phyloP scores from a whole-genome alignment of 192 early-diverging fungal genomes.

The Spizellomyces punctatus region DNA sequence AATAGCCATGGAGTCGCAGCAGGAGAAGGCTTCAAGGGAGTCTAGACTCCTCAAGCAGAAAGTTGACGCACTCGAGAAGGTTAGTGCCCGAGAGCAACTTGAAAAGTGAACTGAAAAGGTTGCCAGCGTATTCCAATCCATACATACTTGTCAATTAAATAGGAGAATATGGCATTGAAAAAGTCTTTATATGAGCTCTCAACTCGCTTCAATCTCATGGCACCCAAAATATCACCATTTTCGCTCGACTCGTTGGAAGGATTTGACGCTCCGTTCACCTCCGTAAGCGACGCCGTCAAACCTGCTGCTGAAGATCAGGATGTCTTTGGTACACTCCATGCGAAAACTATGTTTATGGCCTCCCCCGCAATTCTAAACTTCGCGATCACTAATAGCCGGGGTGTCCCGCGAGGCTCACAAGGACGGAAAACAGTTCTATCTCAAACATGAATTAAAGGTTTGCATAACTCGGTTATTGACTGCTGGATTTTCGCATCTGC shows the following conservation, averaged over 20 bases:
- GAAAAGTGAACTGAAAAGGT: too few relatives aligned
- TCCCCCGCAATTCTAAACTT: too few relatives aligned
- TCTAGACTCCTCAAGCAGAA: slow-evolving; percentile 67
- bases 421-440: slow-evolving; percentile 60
- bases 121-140: too few relatives aligned
- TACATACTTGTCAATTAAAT: slow-evolving; percentile 32
- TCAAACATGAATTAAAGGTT: slow-evolving; percentile 71
- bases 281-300: slow-evolving; percentile 10
- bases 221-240: slow-evolving; percentile 48
- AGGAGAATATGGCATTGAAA: slow-evolving; percentile 80
- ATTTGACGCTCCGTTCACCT: slow-evolving; percentile 22
- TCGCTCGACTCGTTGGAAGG: slow-evolving; percentile 41
- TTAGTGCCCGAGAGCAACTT: slow-evolving; percentile 11
- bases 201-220: slow-evolving; percentile 58
- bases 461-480: neutral
- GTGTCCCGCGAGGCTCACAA: neutral
- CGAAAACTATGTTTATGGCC: neutral
- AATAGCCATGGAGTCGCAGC: slow-evolving; percentile 20
- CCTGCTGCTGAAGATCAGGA: neutral
- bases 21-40: slow-evolving; percentile 66
- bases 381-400: too few relatives aligned
- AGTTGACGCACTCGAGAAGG: slow-evolving; percentile 57
- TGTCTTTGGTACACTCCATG: slow-evolving; percentile 8
- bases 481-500: neutral
- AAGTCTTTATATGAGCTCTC: slow-evolving; percentile 84